Evolutionary conservation across 1,284 basidiomycete genomes (phyloP), one percentile per base, ranked within the genome.

Genomic region (Hypsizygus ulmarius): DNA sequence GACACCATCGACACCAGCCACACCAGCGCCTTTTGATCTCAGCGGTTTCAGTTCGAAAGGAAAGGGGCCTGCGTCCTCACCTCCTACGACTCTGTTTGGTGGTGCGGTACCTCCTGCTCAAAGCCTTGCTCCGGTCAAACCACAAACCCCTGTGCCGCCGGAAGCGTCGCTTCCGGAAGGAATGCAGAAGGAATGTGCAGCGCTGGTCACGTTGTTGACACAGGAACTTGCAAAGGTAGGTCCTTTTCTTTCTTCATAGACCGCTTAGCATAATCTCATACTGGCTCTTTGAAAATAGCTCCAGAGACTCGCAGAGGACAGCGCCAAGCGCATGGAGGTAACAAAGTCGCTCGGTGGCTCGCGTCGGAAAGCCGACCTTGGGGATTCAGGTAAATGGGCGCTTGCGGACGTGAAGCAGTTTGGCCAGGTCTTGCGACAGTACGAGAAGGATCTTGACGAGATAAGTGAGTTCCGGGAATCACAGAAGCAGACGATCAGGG

Each of bases 111-210:
- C 35, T 27, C 19, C 48, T 15, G 49, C 27, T 35, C 40, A 52
- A 27, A 27, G 32, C 4, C 52, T 51, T 16, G 47, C 45, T 5
- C 50, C 51, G 6, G 54, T 25, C 21, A 25, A 7, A 25, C 21
- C 3, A 7, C 21, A 63, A n/a, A n/a, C n/a, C n/a, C n/a, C n/a
- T n/a, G n/a, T n/a, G n/a, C n/a, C n/a, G n/a, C n/a, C n/a, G n/a
- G n/a, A n/a, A n/a, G n/a, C n/a, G 29, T 52, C 61, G 21, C 56
- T 59, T 9, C 59, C 73, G 39, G 77, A 79, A 47, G 72, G 79
- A 40, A 77, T 87, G 74, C 81, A 84, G 59, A 67, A 70, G n/a
- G 82, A 86, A 59, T 84, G 79, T 55, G 51, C 58, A 1, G 40
- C 67, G 28, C 62, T 87, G 21, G 65, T 78, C 40, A 46, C 55